Percentiles rank a stretch among this genome's conserved stretches.
Conservation (phyloP, 768 basidiomycete genomes). For the Postia placenta region DNA sequence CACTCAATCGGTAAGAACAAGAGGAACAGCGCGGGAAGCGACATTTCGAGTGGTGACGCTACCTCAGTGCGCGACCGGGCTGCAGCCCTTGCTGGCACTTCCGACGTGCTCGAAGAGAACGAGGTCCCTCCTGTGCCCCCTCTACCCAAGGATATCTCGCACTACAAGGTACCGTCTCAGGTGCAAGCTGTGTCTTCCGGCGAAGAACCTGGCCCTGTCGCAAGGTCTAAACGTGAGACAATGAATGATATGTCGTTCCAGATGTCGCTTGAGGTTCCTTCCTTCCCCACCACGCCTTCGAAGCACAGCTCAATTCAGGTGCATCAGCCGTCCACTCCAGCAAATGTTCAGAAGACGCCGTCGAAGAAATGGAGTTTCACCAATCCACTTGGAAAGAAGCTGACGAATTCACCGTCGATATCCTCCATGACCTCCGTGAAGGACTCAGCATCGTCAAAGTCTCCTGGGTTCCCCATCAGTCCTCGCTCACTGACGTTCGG, state of each 20-base stretch:
- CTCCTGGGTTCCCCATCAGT: constrained; percentile 55
- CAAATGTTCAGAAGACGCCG: constrained; percentile 57
- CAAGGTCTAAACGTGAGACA: constrained; percentile 36
- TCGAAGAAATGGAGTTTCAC: constrained; percentile 98
- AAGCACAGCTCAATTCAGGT: constrained; percentile 21
- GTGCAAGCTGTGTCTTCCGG: constrained; percentile 51
- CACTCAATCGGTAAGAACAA: constrained; percentile 59
- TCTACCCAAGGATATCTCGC: constrained; percentile 84
- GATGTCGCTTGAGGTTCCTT: constrained; percentile 47
- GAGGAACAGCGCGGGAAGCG: constrained; percentile 84
- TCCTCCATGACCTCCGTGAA: constrained; percentile 48
- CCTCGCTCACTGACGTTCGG: constrained; percentile 63
- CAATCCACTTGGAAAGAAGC: constrained; percentile 72
- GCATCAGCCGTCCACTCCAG: constrained; percentile 19
- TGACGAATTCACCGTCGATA: constrained; percentile 60
- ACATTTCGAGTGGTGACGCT: constrained; percentile 70
- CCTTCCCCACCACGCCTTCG: constrained; percentile 26
- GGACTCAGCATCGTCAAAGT: constrained; percentile 35
- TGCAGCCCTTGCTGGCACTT: constrained; percentile 50
- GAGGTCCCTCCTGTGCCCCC: constrained; percentile 91
- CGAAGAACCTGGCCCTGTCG: constrained; percentile 27
- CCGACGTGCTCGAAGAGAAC: constrained; percentile 54
- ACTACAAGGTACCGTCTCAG: constrained; percentile 62
- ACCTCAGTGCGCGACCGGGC: constrained; percentile 61
- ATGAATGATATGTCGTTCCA: constrained; percentile 38